Percentiles rank a stretch among this genome's conserved stretches.
Evolutionary conservation across 2,329 filamentous ascomycete genomes (phyloP).

Genomic region (Pseudocercospora pini-densiflorae): DNA sequence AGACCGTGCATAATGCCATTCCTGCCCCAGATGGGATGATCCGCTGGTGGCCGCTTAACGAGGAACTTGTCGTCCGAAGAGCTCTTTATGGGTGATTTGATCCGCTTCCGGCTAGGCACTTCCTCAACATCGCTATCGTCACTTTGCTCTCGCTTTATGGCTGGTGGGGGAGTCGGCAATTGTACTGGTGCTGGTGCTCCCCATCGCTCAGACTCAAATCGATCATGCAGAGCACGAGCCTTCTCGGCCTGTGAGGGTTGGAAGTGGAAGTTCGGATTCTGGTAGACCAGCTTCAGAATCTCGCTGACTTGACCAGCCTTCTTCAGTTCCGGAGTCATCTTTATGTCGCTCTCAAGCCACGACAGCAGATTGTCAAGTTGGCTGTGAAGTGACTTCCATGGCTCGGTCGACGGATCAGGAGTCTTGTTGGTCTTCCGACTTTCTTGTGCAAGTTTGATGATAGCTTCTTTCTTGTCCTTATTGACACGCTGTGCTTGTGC

Average conservation of each 20-base stretch:
- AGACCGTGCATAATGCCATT: conserved; percentile 37
- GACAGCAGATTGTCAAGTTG: conserved; percentile 27
- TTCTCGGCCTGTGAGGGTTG: conserved; percentile 14
- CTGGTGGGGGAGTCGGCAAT: neutral
- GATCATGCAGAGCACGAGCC: conserved; percentile 24
- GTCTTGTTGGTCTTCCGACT: conserved; percentile 1
- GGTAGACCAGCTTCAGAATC: conserved; percentile 23
- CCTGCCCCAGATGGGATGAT: conserved; percentile 32
- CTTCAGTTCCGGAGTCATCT: conserved; percentile 28
- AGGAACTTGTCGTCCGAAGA: neutral
- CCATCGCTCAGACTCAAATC: conserved; percentile 31
- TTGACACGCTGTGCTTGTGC: neutral
- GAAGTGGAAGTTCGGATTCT: conserved; percentile 24
- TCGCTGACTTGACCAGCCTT: conserved; percentile 20
- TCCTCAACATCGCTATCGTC: neutral
- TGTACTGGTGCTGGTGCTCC: conserved; percentile 12
- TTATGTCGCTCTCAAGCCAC: conserved; percentile 25
- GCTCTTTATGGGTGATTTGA: conserved; percentile 8
- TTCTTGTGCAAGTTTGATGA: conserved; percentile 16
- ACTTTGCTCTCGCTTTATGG: neutral
- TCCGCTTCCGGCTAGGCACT: conserved; percentile 6
- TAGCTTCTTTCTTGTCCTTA: conserved; percentile 3
- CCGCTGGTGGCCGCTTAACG: conserved; percentile 21
- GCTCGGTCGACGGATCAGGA: conserved; percentile 3
- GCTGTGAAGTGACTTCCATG: conserved; percentile 12